A percentile compares a stretch with the other conserved stretches of the same genome.
These are phyloP conservation scores for Solanum etuberosum DNA, from an alignment of 257 asterid genomes.

Conservation along the genomic window DNA sequence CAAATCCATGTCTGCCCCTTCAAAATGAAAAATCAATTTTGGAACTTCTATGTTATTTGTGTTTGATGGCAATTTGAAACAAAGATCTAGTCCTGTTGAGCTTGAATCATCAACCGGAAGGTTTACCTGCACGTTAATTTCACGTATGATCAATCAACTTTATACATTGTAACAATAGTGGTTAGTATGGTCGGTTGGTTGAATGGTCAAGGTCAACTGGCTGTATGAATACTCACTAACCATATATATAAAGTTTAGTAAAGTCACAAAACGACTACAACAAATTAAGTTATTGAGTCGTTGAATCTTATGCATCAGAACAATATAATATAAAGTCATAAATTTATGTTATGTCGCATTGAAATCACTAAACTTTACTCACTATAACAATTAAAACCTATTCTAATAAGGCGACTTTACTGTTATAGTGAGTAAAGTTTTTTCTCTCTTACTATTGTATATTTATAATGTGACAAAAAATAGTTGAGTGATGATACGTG, in stretches of 20 bases:
- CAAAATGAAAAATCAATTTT: constrained; percentile 45
- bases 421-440: neutral
- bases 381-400: neutral
- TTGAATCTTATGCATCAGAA: neutral
- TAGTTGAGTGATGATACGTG: neutral
- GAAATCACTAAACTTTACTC: neutral
- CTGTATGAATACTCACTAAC: neutral
- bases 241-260: neutral
- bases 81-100: constrained; percentile 53
- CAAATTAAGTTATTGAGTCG: neutral
- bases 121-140: constrained; percentile 12
- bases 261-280: neutral
- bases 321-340: neutral
- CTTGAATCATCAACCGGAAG: constrained; percentile 38
- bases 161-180: neutral
- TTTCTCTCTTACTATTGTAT: neutral
- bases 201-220: neutral
- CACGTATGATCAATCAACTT: neutral
- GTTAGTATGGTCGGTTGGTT: neutral
- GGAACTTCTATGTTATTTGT: constrained; percentile 41
- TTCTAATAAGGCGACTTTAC: neutral
- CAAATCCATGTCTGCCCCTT: constrained; percentile 59
- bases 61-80: constrained; percentile 40
- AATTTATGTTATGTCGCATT: neutral
- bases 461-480: neutral